Conservation (phyloP, 768 basidiomycete species). For the Suillus brevipes region DNA sequence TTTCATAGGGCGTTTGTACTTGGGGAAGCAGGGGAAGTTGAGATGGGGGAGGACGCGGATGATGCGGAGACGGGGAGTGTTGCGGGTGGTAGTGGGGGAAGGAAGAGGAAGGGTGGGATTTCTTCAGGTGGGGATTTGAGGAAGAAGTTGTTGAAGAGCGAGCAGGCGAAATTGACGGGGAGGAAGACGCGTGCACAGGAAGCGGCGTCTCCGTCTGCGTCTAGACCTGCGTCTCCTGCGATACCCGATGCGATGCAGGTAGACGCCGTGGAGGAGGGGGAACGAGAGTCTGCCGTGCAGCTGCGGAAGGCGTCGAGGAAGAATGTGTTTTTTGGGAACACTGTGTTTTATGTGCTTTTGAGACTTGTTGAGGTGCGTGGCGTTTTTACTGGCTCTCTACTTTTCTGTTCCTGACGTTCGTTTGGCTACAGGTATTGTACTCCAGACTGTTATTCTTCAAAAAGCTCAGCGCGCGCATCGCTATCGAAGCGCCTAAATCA, state of each 20-base stretch:
- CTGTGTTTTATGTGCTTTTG: constrained; percentile 81
- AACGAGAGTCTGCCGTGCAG: constrained; percentile 18
- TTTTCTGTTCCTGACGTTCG: constrained; percentile 4
- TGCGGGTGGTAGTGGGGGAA: constrained; percentile 35
- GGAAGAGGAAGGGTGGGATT: constrained; percentile 40
- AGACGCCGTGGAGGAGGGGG: constrained; percentile 32
- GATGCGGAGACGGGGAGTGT: constrained; percentile 38
- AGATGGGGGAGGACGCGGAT: constrained; percentile 50
- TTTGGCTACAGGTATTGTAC: constrained; percentile 65
- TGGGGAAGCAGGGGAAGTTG: constrained; percentile 61
- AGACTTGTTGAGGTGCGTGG: constrained; percentile 79
- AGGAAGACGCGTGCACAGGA: constrained; percentile 60
- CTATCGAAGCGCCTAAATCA: constrained; percentile 26
- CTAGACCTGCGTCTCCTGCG: constrained; percentile 64
- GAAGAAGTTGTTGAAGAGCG: constrained; percentile 80
- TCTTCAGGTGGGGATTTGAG: constrained; percentile 62
- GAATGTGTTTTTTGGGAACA: constrained; percentile 83
- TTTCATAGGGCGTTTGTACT: constrained; percentile 73
- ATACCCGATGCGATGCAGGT: constrained; percentile 43
- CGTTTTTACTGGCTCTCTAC: not conserved
- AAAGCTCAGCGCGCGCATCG: constrained; percentile 53
- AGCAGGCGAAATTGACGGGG: constrained; percentile 71
- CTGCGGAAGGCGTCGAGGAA: constrained; percentile 43
- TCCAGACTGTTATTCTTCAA: constrained; percentile 82
- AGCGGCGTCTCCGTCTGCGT: constrained; percentile 53